phyloP scores from a whole-genome alignment of 2,329 filamentous ascomycete genomes.

The Talaromyces islandicus region DNA sequence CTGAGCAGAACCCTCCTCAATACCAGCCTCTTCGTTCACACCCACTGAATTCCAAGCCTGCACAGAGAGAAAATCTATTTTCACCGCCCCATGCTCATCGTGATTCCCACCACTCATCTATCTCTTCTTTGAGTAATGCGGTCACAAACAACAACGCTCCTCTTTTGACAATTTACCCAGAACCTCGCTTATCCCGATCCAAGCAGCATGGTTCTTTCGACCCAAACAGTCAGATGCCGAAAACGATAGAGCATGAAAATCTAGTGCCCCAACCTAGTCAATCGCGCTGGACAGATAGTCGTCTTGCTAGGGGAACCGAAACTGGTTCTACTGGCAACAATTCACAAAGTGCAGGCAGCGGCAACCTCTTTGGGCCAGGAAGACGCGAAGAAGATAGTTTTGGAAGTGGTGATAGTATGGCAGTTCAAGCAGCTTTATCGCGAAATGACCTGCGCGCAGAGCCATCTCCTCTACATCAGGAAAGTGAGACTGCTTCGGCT shows the following conservation, averaged over 20 bases:
- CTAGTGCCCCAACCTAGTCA: neutral
- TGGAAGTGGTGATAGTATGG: slow-evolving; percentile 11
- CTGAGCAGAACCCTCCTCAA: neutral
- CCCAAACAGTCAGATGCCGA: neutral
- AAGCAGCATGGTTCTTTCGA: neutral
- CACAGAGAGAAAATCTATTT: neutral
- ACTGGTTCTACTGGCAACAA: neutral
- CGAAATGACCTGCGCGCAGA: slow-evolving; percentile 6
- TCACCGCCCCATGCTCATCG: neutral
- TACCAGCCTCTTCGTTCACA: slow-evolving; percentile 1
- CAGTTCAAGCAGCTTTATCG: slow-evolving; percentile 9
- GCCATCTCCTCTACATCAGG: slow-evolving; percentile 6
- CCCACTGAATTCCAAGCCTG: neutral
- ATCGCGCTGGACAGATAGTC: neutral
- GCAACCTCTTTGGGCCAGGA: neutral
- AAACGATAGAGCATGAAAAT: neutral
- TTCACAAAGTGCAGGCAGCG: neutral
- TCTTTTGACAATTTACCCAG: neutral
- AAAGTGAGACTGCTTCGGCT: slow-evolving; percentile 7
- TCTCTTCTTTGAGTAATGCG: neutral
- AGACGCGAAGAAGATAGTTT: slow-evolving; percentile 9
- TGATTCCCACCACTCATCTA: neutral
- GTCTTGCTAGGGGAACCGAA: neutral
- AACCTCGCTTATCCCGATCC: neutral
- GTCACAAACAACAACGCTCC: neutral